Percentiles rank a stretch among this genome's conserved stretches.
phyloP scores from a whole-genome alignment of 306 rosid species.

The Cicer arietinum region DNA sequence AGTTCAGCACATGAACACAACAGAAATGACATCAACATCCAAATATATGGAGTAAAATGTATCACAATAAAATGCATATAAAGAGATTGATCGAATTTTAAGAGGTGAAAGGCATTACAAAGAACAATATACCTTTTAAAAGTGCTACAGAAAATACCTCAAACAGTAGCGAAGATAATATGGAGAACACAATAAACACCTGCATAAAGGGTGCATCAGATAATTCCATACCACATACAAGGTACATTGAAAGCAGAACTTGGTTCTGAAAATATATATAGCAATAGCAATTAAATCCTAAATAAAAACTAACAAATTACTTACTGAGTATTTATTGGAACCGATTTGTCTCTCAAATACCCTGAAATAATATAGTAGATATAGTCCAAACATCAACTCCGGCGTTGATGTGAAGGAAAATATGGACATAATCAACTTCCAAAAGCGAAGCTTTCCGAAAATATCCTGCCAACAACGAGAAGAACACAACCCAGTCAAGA shows the following conservation, averaged over 20 bases:
- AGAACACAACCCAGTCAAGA: constrained; percentile 30
- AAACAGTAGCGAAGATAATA: constrained; percentile 63
- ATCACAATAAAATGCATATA: constrained; percentile 23
- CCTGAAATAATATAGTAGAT: constrained; percentile 92
- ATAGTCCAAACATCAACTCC: constrained; percentile 91
- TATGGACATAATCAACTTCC: constrained; percentile 78
- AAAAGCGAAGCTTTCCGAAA: constrained; percentile 75
- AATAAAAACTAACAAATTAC: constrained; percentile 41
- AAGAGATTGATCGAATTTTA: constrained; percentile 19
- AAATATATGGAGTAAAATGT: constrained; percentile 34
- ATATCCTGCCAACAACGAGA: constrained; percentile 69
- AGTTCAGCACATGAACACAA: constrained; percentile 22
- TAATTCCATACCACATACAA: constrained; percentile 35
- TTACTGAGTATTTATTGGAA: constrained; percentile 87
- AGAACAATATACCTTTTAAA: constrained; percentile 66
- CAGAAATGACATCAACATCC: constrained; percentile 22
- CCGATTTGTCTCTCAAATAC: constrained; percentile 99
- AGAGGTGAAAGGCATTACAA: constrained; percentile 33
- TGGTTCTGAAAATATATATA: constrained; percentile 17
- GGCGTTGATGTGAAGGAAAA: constrained; percentile 94
- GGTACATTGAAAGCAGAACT: constrained; percentile 9
- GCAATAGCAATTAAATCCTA: not conserved
- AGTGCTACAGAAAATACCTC: constrained; percentile 71
- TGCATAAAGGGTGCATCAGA: constrained; percentile 53
- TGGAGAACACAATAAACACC: constrained; percentile 84